phyloP scores from a whole-genome alignment of 371 early-diverging fungal species.

The Zychaea mexicana region DNA sequence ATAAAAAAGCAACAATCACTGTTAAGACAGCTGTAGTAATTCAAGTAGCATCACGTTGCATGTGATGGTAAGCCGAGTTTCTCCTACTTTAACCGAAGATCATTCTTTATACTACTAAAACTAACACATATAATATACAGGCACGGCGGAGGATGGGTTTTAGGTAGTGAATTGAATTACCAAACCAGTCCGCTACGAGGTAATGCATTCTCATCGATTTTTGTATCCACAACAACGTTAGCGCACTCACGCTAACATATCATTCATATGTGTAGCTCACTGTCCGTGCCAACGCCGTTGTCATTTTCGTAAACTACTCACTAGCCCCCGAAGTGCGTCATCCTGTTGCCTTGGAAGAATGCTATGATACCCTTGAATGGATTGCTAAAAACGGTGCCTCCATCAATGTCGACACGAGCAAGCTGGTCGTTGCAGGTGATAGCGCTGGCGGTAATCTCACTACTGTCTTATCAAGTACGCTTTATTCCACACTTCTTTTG shows the following conservation, averaged over 20 bases:
- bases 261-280: conserved; percentile 7
- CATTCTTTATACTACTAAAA: too few relatives aligned
- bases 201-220: neutral
- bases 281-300: conserved; percentile 9
- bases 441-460: conserved; percentile 39
- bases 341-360: conserved; percentile 33
- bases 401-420: conserved; percentile 20
- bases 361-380: conserved; percentile 33
- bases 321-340: conserved; percentile 31
- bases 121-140: neutral
- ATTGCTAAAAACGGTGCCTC: conserved; percentile 16
- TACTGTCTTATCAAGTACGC: conserved; percentile 18
- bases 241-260: neutral
- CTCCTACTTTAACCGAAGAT: too few relatives aligned
- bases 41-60: too few relatives aligned
- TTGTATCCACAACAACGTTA: neutral
- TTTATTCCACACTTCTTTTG: neutral
- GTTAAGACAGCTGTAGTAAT: too few relatives aligned
- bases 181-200: conserved; percentile 3
- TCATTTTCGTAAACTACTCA: conserved; percentile 29
- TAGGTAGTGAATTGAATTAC: neutral
- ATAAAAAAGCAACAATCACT: too few relatives aligned
- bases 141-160: conserved; percentile 22
- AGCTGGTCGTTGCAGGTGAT: conserved; percentile 32
- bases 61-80: too few relatives aligned